These are phyloP conservation scores for Lepidium aucheri DNA, from an alignment of 345 rosid genomes.

Conservation along the genomic window DNA sequence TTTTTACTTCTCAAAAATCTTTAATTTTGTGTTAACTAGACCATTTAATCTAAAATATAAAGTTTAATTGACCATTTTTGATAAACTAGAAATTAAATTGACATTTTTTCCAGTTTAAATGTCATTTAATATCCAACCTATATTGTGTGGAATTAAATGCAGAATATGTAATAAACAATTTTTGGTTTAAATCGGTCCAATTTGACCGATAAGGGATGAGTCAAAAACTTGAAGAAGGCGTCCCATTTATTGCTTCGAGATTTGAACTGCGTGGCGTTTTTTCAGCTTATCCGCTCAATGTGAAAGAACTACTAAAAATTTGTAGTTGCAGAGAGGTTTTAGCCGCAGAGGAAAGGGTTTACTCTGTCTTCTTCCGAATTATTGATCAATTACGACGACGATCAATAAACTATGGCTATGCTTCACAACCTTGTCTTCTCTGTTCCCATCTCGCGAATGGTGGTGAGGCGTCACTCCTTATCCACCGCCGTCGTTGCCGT, in stretches of 20 bases:
- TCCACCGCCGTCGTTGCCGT: constrained; percentile 21
- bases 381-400: constrained; percentile 28
- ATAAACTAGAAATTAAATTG: too few relatives aligned
- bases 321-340: constrained; percentile 27
- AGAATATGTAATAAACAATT: neutral
- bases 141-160: too few relatives aligned
- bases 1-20: too few relatives aligned
- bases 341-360: constrained; percentile 29
- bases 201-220: neutral
- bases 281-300: constrained; percentile 18
- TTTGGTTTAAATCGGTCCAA: neutral
- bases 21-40: too few relatives aligned
- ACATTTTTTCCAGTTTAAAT: too few relatives aligned
- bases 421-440: constrained; percentile 50
- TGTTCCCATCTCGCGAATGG: constrained; percentile 47
- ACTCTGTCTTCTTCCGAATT: neutral
- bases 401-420: constrained; percentile 47
- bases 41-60: too few relatives aligned
- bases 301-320: neutral
- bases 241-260: neutral
- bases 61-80: too few relatives aligned
- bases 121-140: neutral
- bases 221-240: neutral
- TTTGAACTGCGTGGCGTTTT: constrained; percentile 7
- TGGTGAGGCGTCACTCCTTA: constrained; percentile 30